Percentiles rank a stretch among this genome's conserved stretches.
Conservation (phyloP, 1,284 basidiomycete genomes). For the Trametes versicolor region DNA sequence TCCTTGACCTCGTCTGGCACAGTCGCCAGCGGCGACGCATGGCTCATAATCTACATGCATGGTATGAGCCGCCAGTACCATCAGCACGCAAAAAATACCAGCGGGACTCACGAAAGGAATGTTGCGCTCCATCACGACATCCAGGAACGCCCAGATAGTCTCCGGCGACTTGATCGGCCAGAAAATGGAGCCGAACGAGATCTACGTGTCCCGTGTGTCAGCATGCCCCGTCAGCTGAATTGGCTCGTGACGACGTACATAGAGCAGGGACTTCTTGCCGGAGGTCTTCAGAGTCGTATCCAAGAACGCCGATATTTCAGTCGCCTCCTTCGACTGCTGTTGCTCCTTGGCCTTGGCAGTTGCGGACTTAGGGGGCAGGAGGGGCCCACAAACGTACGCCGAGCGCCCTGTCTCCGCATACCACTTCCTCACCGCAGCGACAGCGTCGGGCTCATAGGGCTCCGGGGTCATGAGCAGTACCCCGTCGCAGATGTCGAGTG, state of each 20-base stretch:
- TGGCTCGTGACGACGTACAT: constrained; percentile 26
- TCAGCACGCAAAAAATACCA: neutral
- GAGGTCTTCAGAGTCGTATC: constrained; percentile 23
- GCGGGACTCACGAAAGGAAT: constrained; percentile 31
- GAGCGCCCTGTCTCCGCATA: constrained; percentile 28
- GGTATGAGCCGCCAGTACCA: neutral
- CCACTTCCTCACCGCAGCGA: constrained; percentile 28
- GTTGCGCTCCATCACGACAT: constrained; percentile 33
- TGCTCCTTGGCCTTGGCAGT: constrained; percentile 25
- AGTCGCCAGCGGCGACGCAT: constrained; percentile 29
- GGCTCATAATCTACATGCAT: constrained; percentile 34
- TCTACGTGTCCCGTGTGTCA: constrained; percentile 7
- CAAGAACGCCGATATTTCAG: constrained; percentile 33
- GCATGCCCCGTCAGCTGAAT: neutral
- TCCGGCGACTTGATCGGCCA: constrained; percentile 30
- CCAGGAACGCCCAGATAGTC: constrained; percentile 32
- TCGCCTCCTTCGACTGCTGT: constrained; percentile 23
- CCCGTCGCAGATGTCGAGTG: constrained; percentile 29
- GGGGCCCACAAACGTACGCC: constrained; percentile 30
- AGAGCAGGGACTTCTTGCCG: constrained; percentile 36
- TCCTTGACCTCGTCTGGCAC: constrained; percentile 30
- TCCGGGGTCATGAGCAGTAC: constrained; percentile 32
- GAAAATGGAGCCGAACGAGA: constrained; percentile 35
- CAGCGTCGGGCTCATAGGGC: constrained; percentile 34
- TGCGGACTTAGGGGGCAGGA: constrained; percentile 21